Conservation (phyloP, 2,329 filamentous ascomycete species). For the Xylaria sp. region DNA sequence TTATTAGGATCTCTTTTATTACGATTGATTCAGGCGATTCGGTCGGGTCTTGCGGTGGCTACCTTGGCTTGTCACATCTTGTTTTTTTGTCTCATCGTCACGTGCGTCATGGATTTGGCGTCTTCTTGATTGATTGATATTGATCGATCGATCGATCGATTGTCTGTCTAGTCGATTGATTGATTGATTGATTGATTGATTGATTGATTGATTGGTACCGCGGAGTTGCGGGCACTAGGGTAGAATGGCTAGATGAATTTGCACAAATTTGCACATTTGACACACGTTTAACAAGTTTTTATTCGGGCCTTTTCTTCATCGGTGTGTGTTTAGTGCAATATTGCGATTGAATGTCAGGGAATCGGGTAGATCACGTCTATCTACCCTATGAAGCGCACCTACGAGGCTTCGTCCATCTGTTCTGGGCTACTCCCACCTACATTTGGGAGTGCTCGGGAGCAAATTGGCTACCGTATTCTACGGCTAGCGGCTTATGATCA, state of each 20-base stretch:
- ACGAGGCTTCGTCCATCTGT: too few relatives aligned
- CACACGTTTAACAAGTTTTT: neutral
- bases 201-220: neutral
- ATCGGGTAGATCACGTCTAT: too few relatives aligned
- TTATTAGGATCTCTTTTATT: conserved; percentile 7
- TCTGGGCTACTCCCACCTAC: too few relatives aligned
- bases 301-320: neutral
- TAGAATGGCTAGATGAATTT: conserved; percentile 14
- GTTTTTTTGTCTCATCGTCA: neutral
- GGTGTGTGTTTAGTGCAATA: neutral
- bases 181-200: neutral
- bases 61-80: neutral
- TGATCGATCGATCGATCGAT: conserved; percentile 3
- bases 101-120: conserved; percentile 9
- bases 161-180: neutral
- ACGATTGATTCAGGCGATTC: conserved; percentile 1
- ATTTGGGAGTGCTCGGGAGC: too few relatives aligned
- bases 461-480: too few relatives aligned
- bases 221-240: conserved; percentile 7
- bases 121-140: neutral
- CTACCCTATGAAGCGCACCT: too few relatives aligned
- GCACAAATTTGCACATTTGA: neutral
- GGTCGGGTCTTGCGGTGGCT: conserved; percentile 6
- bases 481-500: too few relatives aligned
- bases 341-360: too few relatives aligned